Evolutionary conservation across 2,329 filamentous ascomycete species (phyloP).

Genomic region (Plectosphaerella sp.): DNA sequence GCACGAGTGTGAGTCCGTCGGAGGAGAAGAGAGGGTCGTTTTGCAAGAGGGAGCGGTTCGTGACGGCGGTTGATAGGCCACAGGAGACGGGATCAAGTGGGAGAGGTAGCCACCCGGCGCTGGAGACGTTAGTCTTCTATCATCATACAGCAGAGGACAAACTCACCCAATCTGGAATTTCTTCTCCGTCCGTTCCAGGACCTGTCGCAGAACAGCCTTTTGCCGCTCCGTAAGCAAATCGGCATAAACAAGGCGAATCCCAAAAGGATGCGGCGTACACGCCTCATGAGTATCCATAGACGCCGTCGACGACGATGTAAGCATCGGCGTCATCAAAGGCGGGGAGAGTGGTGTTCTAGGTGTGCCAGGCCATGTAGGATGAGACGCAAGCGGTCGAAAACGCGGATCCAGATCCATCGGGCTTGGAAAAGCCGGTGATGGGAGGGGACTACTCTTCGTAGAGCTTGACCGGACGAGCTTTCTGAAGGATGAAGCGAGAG

Average conservation of each 20-base stretch:
- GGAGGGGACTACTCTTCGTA: constrained; percentile 31
- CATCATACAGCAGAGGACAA: background rate
- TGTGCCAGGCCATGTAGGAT: constrained; percentile 22
- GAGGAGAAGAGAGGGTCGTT: constrained; percentile 58
- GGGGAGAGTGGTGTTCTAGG: constrained; percentile 34
- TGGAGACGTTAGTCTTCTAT: constrained; percentile 10
- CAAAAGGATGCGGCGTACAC: constrained; percentile 33
- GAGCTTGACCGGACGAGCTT: constrained; percentile 14
- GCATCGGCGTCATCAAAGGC: constrained; percentile 40
- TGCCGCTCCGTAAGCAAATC: constrained; percentile 39
- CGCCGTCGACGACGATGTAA: constrained; percentile 31
- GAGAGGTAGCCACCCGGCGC: constrained; percentile 37
- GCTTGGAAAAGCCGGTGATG: constrained; percentile 11
- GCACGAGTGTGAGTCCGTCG: constrained; percentile 54
- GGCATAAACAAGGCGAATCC: constrained; percentile 47
- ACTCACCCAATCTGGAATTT: constrained; percentile 27
- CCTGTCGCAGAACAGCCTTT: constrained; percentile 40
- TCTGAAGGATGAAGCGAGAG: constrained; percentile 7
- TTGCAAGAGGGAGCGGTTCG: constrained; percentile 53
- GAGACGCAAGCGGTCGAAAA: constrained; percentile 9
- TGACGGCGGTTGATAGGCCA: constrained; percentile 45
- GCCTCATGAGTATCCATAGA: constrained; percentile 24
- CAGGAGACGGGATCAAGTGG: constrained; percentile 36
- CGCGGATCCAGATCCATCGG: constrained; percentile 19
- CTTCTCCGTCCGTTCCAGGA: constrained; percentile 47